A percentile compares a stretch with the other conserved stretches of the same genome.
These are phyloP conservation scores for Epichloe sp. DNA, from an alignment of 2,329 filamentous ascomycete species.

Conservation along the genomic window DNA sequence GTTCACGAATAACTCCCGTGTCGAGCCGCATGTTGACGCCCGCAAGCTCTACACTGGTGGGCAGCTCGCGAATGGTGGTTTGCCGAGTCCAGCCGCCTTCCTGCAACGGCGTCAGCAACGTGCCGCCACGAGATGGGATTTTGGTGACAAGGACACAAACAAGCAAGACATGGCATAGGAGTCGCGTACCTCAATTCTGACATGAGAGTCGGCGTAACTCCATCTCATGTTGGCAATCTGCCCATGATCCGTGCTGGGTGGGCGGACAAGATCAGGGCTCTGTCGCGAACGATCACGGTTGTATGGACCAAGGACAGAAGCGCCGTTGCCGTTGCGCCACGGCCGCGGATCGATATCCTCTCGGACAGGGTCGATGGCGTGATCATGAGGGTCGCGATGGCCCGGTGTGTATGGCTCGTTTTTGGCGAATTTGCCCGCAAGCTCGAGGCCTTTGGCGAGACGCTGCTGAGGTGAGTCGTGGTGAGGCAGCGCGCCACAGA, in stretches of 20 bases:
- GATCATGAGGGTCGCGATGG: constrained; percentile 48
- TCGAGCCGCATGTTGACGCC: constrained; percentile 70
- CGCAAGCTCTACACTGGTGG: constrained; percentile 55
- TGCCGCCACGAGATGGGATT: background rate
- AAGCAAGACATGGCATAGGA: background rate
- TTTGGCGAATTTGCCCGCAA: constrained; percentile 28
- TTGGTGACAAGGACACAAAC: background rate
- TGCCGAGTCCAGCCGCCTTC: constrained; percentile 68
- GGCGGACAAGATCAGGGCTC: constrained; percentile 58
- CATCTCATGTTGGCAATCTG: constrained; percentile 59
- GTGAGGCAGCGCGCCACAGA: constrained; percentile 16
- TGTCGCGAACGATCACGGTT: constrained; percentile 55
- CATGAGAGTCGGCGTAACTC: constrained; percentile 53
- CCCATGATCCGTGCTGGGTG: constrained; percentile 61
- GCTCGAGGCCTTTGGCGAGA: constrained; percentile 34
- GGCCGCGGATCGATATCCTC: constrained; percentile 52
- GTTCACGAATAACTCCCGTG: constrained; percentile 57
- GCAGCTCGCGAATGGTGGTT: constrained; percentile 53
- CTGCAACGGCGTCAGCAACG: constrained; percentile 21
- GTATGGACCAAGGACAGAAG: constrained; percentile 55
- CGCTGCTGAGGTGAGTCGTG: constrained; percentile 42
- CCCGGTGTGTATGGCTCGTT: constrained; percentile 44
- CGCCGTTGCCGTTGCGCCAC: constrained; percentile 49
- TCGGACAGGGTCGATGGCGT: constrained; percentile 46
- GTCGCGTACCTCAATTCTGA: constrained; percentile 43